Evolutionary conservation across 75 land plant genomes (phyloP).

Genomic region (Ceratopteris richardii): DNA sequence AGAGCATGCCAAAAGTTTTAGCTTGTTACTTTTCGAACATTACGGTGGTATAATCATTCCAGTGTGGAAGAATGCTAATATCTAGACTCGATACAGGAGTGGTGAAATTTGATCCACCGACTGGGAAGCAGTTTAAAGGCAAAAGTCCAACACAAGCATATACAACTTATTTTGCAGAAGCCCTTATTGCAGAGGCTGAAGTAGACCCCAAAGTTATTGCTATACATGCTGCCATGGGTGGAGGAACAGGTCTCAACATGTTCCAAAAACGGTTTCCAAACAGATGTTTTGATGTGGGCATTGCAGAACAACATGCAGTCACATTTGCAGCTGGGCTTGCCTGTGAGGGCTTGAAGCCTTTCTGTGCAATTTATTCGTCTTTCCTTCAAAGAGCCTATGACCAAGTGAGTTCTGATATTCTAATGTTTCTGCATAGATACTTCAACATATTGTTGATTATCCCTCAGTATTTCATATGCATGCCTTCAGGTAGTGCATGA

Average conservation of each 20-base stretch:
- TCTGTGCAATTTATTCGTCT: slow-evolving; percentile 59
- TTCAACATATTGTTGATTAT: not conserved
- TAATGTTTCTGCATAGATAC: not conserved
- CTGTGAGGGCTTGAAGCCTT: slow-evolving; percentile 74
- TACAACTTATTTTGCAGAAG: slow-evolving; percentile 53
- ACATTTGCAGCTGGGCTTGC: slow-evolving; percentile 79
- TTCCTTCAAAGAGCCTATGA: slow-evolving; percentile 72
- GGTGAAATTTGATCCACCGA: slow-evolving; percentile 31
- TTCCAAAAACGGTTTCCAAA: slow-evolving; percentile 53
- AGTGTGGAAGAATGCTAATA: too few relatives aligned
- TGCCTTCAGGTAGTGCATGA: slow-evolving; percentile 62
- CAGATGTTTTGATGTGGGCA: slow-evolving; percentile 74
- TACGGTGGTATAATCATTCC: too few relatives aligned
- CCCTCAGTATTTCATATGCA: not conserved
- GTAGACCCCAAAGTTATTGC: slow-evolving; percentile 45
- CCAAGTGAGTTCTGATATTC: slow-evolving; percentile 34
- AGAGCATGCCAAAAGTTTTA: too few relatives aligned
- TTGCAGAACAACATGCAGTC: slow-evolving; percentile 80
- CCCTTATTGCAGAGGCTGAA: slow-evolving; percentile 63
- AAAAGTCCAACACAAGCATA: slow-evolving; percentile 37
- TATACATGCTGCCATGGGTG: slow-evolving; percentile 64
- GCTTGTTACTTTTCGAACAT: too few relatives aligned
- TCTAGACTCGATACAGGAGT: too few relatives aligned
- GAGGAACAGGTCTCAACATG: slow-evolving; percentile 44
- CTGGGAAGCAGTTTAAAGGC: slow-evolving; percentile 32